phyloP scores from a whole-genome alignment of 345 rosid species.

The Eucalyptus fibrosa region DNA sequence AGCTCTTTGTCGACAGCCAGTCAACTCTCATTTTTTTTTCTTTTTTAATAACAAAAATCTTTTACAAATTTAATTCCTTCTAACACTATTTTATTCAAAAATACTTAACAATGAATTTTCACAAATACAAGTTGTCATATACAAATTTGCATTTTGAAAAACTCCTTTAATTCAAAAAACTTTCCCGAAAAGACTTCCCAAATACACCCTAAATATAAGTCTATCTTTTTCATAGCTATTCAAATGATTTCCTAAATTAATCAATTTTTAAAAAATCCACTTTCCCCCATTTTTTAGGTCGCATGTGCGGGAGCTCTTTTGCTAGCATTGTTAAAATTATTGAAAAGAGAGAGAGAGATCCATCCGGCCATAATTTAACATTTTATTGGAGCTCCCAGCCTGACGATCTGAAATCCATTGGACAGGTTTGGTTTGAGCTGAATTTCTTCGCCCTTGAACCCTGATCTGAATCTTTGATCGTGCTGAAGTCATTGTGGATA shows the following conservation, averaged over 20 bases:
- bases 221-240: neutral
- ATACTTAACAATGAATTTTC: no score
- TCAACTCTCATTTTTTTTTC: no score
- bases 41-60: no score
- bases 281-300: neutral
- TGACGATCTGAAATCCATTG: neutral
- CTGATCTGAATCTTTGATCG: constrained; percentile 7
- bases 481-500: neutral
- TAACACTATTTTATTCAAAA: no score
- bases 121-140: no score
- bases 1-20: accelerated
- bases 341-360: neutral
- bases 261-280: neutral
- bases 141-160: no score
- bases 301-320: neutral
- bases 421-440: constrained; percentile 83
- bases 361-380: neutral
- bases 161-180: no score
- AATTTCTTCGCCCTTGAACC: constrained; percentile 86
- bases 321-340: neutral
- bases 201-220: neutral
- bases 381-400: neutral
- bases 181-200: no score
- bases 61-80: accelerated
- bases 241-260: neutral